Conservation (phyloP, 805 yeast genomes). For the Wickerhamomyces pijperi region DNA sequence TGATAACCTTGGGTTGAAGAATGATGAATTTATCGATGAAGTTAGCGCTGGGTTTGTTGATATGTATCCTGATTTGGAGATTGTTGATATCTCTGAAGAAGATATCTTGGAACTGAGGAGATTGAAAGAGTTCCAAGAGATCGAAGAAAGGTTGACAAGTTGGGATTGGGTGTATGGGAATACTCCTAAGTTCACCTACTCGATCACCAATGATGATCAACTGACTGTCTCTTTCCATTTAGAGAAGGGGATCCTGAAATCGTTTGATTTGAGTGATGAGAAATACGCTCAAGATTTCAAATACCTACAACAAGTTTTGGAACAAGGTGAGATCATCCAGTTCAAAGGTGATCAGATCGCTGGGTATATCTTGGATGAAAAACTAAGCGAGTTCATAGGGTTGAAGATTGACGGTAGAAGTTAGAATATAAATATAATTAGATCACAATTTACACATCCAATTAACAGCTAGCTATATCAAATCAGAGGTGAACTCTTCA, state of each 20-base stretch:
- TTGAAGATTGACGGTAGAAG: slow-evolving; percentile 35
- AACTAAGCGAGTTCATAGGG: slow-evolving; percentile 34
- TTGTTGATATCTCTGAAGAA: slow-evolving; percentile 15
- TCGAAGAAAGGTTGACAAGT: slow-evolving; percentile 25
- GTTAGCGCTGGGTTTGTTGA: slow-evolving; percentile 20
- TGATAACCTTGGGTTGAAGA: slow-evolving; percentile 41
- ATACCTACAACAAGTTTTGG: slow-evolving; percentile 21
- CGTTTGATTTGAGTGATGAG: slow-evolving; percentile 13
- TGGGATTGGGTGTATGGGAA: slow-evolving; percentile 73
- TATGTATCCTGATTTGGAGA: slow-evolving; percentile 17
- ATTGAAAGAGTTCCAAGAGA: slow-evolving; percentile 18
- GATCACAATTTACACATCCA: too few relatives aligned
- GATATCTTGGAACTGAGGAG: slow-evolving; percentile 29
- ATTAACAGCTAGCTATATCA: too few relatives aligned
- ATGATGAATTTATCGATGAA: slow-evolving; percentile 32
- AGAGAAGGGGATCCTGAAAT: slow-evolving; percentile 33
- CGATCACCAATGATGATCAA: slow-evolving; percentile 23
- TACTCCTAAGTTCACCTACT: slow-evolving; percentile 64
- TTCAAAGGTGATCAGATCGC: slow-evolving; percentile 34
- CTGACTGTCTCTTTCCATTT: slow-evolving; percentile 30
- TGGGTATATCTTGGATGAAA: slow-evolving; percentile 33
- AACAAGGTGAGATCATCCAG: slow-evolving; percentile 18
- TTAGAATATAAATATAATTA: neutral
- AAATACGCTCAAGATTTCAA: slow-evolving; percentile 23
- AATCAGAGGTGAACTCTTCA: slow-evolving; percentile 29